These are phyloP conservation scores for Hypoxylon sp. DNA, from an alignment of 2,329 filamentous ascomycete species.

Conservation along the genomic window DNA sequence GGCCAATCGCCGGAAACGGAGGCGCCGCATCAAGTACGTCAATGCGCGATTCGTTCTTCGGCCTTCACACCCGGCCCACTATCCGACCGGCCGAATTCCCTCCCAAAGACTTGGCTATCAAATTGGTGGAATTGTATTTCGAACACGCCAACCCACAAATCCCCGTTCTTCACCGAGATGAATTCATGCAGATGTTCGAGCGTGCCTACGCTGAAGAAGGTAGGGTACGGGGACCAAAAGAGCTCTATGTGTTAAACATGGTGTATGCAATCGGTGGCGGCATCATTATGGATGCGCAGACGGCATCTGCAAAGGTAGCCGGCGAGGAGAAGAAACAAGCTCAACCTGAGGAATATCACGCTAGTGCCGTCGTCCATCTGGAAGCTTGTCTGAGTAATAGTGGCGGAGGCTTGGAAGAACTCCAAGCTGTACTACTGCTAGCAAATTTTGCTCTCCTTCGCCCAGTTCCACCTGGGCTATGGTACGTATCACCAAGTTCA, in stretches of 20 bases:
- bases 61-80: slow-evolving; percentile 90
- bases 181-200: slow-evolving; percentile 92
- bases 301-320: slow-evolving; percentile 58
- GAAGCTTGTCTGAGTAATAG: slow-evolving; percentile 88
- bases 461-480: slow-evolving; percentile 92
- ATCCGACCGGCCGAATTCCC: slow-evolving; percentile 91
- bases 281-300: slow-evolving; percentile 81
- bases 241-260: slow-evolving; percentile 96
- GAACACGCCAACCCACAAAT: slow-evolving; percentile 97
- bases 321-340: slow-evolving; percentile 63
- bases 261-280: slow-evolving; percentile 96
- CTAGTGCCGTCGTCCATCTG: slow-evolving; percentile 91
- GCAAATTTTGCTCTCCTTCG: slow-evolving; percentile 92
- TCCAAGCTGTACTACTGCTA: slow-evolving; percentile 92
- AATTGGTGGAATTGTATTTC: slow-evolving; percentile 88
- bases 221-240: slow-evolving; percentile 78
- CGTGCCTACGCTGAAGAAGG: slow-evolving; percentile 80
- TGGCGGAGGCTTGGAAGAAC: slow-evolving; percentile 90
- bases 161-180: slow-evolving; percentile 87
- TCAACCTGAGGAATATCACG: slow-evolving; percentile 96
- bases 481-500: slow-evolving; percentile 64
- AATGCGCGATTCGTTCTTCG: slow-evolving; percentile 97
- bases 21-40: slow-evolving; percentile 75
- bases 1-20: slow-evolving; percentile 63
- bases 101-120: slow-evolving; percentile 78